Conservation (phyloP, 2,329 filamentous ascomycete species). For the Bertia moriformis region DNA sequence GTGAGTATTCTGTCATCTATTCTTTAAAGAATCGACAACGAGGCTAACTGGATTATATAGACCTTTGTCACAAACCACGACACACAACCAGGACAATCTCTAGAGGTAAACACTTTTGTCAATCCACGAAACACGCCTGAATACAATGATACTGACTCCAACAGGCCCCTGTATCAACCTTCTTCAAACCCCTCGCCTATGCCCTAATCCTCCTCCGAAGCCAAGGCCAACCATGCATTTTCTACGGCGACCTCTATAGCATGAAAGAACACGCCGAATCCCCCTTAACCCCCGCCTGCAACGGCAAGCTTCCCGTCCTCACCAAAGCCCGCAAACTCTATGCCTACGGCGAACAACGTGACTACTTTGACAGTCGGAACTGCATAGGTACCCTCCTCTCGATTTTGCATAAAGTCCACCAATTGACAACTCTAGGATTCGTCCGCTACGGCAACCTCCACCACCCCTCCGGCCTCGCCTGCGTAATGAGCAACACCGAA, state of each 20-base stretch:
- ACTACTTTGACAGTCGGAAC: conserved; percentile 45
- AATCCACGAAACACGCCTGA: no score
- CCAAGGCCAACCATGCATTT: conserved; percentile 50
- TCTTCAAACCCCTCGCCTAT: conserved; percentile 62
- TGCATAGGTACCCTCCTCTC: conserved; percentile 31
- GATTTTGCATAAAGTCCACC: conserved; percentile 27
- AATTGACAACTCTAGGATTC: conserved; percentile 17
- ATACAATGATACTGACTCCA: background rate
- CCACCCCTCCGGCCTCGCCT: conserved; percentile 34
- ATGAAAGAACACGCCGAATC: conserved; percentile 29
- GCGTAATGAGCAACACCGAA: conserved; percentile 37
- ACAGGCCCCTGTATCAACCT: conserved; percentile 43
- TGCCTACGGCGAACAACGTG: conserved; percentile 48
- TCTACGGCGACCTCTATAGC: conserved; percentile 59
- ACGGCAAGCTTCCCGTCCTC: conserved; percentile 38
- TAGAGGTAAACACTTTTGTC: conserved; percentile 24
- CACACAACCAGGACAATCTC: conserved; percentile 48
- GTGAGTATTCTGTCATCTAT: conserved; percentile 17
- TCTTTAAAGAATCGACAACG: background rate
- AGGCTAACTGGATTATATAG: conserved; percentile 10
- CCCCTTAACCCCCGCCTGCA: conserved; percentile 34
- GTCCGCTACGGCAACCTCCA: conserved; percentile 31
- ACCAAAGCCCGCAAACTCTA: conserved; percentile 49
- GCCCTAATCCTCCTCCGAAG: conserved; percentile 53
- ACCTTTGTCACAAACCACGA: conserved; percentile 64